phyloP scores from a whole-genome alignment of 164 flowering plant species.

The Piper longum region DNA sequence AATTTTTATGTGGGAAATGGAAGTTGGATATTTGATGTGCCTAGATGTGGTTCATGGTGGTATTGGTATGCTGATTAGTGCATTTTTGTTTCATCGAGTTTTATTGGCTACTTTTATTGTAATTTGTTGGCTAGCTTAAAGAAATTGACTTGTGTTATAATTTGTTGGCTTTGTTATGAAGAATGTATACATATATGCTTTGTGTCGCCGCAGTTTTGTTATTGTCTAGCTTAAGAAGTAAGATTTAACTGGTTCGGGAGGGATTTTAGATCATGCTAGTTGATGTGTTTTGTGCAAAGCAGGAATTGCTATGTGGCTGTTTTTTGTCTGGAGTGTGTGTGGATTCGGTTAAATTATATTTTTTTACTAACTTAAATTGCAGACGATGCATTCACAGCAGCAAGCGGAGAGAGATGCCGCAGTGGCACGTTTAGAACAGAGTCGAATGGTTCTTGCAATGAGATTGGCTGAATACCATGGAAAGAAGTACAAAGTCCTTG shows the following conservation, averaged over 20 bases:
- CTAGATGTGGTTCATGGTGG: too few species aligned
- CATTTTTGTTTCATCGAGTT: too few species aligned
- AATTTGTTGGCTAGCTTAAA: too few species aligned
- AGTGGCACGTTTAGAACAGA: constrained; percentile 77
- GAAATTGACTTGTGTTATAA: too few species aligned
- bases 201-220: too few species aligned
- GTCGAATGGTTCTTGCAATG: constrained; percentile 76
- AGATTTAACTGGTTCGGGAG: not conserved
- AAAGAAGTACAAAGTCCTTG: constrained; percentile 72
- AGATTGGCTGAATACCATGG: constrained; percentile 85
- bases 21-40: too few species aligned
- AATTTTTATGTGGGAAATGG: too few species aligned
- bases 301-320: not conserved
- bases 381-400: constrained; percentile 80
- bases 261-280: not conserved
- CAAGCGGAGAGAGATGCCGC: constrained; percentile 90
- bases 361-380: constrained; percentile 8
- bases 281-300: not conserved
- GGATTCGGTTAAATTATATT: not conserved
- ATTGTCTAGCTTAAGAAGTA: too few species aligned
- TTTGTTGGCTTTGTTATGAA: too few species aligned
- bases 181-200: too few species aligned
- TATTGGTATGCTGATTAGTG: too few species aligned
- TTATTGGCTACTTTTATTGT: too few species aligned
- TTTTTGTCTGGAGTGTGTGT: not conserved